phyloP scores from a whole-genome alignment of 2,329 filamentous ascomycete genomes.

The Colletotrichum noveboracense region DNA sequence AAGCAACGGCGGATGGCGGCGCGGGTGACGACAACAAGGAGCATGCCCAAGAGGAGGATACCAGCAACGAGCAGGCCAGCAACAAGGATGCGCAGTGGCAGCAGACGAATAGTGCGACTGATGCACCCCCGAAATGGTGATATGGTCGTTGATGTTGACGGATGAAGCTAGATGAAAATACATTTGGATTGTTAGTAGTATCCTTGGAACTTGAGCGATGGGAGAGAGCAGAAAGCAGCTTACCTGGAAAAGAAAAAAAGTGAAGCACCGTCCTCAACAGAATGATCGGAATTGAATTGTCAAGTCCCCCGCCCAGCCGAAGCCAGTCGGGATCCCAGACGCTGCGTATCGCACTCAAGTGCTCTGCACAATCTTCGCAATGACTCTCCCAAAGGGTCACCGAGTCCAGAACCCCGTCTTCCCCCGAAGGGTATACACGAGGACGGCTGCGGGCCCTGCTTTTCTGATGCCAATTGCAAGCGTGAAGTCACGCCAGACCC shows the following conservation, averaged over 20 bases:
- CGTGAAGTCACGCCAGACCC: slow-evolving; percentile 83
- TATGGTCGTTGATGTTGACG: not conserved
- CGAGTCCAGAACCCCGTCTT: slow-evolving; percentile 32
- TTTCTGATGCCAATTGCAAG: slow-evolving; percentile 95
- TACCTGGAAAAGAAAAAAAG: slow-evolving; percentile 31
- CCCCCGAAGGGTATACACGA: slow-evolving; percentile 30
- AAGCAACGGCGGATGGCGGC: not conserved
- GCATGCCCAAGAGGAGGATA: not conserved
- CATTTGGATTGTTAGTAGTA: slow-evolving; percentile 18
- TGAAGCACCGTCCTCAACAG: slow-evolving; percentile 76
- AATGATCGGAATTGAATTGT: slow-evolving; percentile 94
- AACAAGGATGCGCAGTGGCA: not conserved
- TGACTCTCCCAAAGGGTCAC: slow-evolving; percentile 82
- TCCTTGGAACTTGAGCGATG: not conserved
- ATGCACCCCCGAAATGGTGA: too few relatives aligned
- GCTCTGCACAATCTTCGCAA: slow-evolving; percentile 91
- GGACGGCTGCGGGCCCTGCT: slow-evolving; percentile 60
- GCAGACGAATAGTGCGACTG: not conserved
- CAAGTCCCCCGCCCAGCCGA: slow-evolving; percentile 36
- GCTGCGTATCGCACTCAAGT: slow-evolving; percentile 98
- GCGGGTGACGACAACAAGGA: not conserved
- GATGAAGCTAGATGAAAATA: not conserved
- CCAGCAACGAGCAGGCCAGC: not conserved
- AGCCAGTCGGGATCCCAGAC: slow-evolving; percentile 53
- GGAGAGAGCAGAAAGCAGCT: not conserved